Evolutionary conservation across 2,329 filamentous ascomycete genomes (phyloP), one percentile per base, ranked within the genome.

Genomic region (Mycosphaerelloides madeirae): DNA sequence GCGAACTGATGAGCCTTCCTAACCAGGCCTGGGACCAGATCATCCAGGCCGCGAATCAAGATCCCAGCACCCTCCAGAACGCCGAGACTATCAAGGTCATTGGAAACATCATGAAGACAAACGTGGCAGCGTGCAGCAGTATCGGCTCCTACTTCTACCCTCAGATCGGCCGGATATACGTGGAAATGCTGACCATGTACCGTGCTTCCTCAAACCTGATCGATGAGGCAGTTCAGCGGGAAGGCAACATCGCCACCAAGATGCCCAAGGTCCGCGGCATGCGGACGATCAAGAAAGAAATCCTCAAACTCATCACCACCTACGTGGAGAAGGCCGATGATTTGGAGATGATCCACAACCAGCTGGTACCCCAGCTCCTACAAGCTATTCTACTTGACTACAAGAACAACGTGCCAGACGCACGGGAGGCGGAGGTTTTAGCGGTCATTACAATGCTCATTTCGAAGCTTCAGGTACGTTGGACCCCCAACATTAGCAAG

Each of bases 81-180:
- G 76, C 83, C 9, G 90, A 98, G 57, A 95, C 90, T 1, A 97
- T 98, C 73, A 98, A 98, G 74, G 84, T 98, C 56, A 90, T 98
- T 52, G 93, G 93, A 55, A 98, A 98, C 70, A 96, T 98, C 65
- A 98, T 98, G 93, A 98, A 98, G 79, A 98, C 93, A 1, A 98
- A 98, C 60, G 93, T 98, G 3, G 91, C 94, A n/a, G 93, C 93
- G 29, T 98, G 93, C 68, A 87, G 87, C 29, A 97, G 93, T 1
- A 93, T 98, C 46, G 93, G 94, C 28, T 83, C 87, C 41, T 98
- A 97, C 70, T 98, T 98, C 68, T 96, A 95, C 63, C 91, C 93
- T 11, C 93, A 98, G 65, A 95, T 98, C 58, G 93, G 91, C 31
- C 85, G 89, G 45, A 97, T 98, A 57, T 98, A 97, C 68, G 83